A percentile compares a stretch with the other conserved stretches of the same genome.
Conservation (phyloP, 1,139 yeast genomes). For the Debaryomyces robertsiae region DNA sequence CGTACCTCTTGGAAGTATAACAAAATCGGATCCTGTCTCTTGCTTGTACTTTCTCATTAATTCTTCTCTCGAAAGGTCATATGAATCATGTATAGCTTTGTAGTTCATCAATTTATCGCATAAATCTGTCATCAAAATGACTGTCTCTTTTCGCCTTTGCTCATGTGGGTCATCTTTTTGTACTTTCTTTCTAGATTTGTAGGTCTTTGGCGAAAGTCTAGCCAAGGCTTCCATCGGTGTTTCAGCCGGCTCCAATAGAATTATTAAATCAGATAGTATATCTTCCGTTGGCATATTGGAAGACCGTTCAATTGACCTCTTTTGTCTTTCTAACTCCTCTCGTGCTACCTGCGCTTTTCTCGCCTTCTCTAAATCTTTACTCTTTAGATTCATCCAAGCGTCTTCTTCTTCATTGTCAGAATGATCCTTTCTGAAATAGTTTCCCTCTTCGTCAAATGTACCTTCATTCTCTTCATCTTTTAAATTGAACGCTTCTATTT, state of each 20-base stretch:
- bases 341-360: slow-evolving; percentile 39
- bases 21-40: slow-evolving; percentile 50
- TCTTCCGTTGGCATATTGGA: slow-evolving; percentile 21
- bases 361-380: slow-evolving; percentile 52
- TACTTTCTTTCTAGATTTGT: slow-evolving; percentile 17
- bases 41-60: slow-evolving; percentile 53
- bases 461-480: slow-evolving; percentile 62
- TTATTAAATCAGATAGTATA: slow-evolving; percentile 41
- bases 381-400: slow-evolving; percentile 48
- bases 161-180: slow-evolving; percentile 18
- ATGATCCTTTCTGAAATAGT: slow-evolving; percentile 47
- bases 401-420: slow-evolving; percentile 43
- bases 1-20: slow-evolving; percentile 19
- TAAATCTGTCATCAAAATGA: slow-evolving; percentile 50
- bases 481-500: slow-evolving; percentile 64
- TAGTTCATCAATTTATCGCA: slow-evolving; percentile 49
- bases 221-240: slow-evolving; percentile 64
- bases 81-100: slow-evolving; percentile 45
- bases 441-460: slow-evolving; percentile 62
- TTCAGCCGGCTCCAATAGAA: slow-evolving; percentile 58
- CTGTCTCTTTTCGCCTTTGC: slow-evolving; percentile 25
- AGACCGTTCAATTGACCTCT: slow-evolving; percentile 11
- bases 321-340: slow-evolving; percentile 17
- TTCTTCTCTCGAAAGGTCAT: slow-evolving; percentile 62
- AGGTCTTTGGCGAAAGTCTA: slow-evolving; percentile 35